These are phyloP conservation scores for Limtongia smithiae DNA, from an alignment of 805 yeast species.

Conservation along the genomic window DNA sequence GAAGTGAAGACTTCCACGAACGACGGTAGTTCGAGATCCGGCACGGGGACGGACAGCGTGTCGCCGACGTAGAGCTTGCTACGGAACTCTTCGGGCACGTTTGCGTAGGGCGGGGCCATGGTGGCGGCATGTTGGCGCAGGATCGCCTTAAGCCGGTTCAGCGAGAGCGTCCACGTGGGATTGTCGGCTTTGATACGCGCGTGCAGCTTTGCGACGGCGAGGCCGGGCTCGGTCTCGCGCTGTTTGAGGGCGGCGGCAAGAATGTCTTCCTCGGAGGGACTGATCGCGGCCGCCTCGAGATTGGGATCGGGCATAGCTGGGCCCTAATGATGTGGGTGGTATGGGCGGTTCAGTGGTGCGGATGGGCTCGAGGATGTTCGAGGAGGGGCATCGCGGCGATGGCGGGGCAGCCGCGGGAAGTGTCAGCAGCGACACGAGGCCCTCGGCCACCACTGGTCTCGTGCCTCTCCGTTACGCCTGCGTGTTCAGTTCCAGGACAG, in stretches of 20 bases:
- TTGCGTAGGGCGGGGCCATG: neutral
- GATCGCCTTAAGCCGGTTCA: slow-evolving; percentile 51
- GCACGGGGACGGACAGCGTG: slow-evolving; percentile 51
- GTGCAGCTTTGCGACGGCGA: slow-evolving; percentile 55
- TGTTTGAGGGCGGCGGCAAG: slow-evolving; percentile 4
- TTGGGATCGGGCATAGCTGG: no score
- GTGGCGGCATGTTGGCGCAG: slow-evolving; percentile 35
- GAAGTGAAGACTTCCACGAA: slow-evolving; percentile 49
- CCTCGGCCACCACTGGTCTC: no score
- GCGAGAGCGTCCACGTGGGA: slow-evolving; percentile 61
- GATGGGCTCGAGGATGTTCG: no score
- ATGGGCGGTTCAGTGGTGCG: no score
- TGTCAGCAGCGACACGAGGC: no score
- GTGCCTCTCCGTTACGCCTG: no score
- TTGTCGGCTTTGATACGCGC: slow-evolving; percentile 49
- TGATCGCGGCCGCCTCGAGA: no score
- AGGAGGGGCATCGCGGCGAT: no score
- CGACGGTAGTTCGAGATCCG: slow-evolving; percentile 40
- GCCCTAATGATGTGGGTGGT: no score
- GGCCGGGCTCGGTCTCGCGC: slow-evolving; percentile 15
- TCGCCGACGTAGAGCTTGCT: slow-evolving; percentile 45
- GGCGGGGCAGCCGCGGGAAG: no score
- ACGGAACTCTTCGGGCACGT: neutral
- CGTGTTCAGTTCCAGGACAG: no score
- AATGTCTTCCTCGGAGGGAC: slow-evolving; percentile 8